Evolutionary conservation across 2,329 filamentous ascomycete species (phyloP).

Genomic region (Colletotrichum euphorbiae): DNA sequence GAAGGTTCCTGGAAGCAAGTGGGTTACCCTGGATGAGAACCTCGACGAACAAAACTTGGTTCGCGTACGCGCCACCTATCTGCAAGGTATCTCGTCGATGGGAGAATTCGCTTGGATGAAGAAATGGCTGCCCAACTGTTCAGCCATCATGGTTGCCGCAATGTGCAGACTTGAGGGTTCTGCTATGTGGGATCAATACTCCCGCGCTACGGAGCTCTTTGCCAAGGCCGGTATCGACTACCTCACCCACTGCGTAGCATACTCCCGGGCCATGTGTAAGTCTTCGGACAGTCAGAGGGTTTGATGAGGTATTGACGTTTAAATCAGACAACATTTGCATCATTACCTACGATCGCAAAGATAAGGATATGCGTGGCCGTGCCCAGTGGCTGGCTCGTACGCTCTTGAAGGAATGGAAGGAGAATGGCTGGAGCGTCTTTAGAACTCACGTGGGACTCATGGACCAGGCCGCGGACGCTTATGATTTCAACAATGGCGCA

Average conservation of each 20-base stretch:
- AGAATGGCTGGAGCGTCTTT: constrained; percentile 58
- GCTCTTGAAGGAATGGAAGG: constrained; percentile 55
- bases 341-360: constrained; percentile 58
- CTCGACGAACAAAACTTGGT: constrained; percentile 28
- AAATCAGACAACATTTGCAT: constrained; percentile 61
- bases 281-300: accelerated
- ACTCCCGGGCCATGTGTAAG: constrained; percentile 36
- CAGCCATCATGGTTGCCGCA: constrained; percentile 30
- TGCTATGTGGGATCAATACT: constrained; percentile 32
- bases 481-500: constrained; percentile 56
- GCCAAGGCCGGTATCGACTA: constrained; percentile 31
- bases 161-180: constrained; percentile 18
- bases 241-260: constrained; percentile 30
- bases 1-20: constrained; percentile 29
- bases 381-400: constrained; percentile 47
- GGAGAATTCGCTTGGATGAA: constrained; percentile 34
- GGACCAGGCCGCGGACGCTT: constrained; percentile 59
- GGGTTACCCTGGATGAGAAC: constrained; percentile 29
- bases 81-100: constrained; percentile 33
- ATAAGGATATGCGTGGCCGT: constrained; percentile 51
- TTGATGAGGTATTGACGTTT: neutral
- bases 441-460: constrained; percentile 58
- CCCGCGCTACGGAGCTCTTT: constrained; percentile 21
- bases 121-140: constrained; percentile 33
- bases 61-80: constrained; percentile 22